Conservation (phyloP, 352 stramenopile species). For the Globisporangium uncinulatum region DNA sequence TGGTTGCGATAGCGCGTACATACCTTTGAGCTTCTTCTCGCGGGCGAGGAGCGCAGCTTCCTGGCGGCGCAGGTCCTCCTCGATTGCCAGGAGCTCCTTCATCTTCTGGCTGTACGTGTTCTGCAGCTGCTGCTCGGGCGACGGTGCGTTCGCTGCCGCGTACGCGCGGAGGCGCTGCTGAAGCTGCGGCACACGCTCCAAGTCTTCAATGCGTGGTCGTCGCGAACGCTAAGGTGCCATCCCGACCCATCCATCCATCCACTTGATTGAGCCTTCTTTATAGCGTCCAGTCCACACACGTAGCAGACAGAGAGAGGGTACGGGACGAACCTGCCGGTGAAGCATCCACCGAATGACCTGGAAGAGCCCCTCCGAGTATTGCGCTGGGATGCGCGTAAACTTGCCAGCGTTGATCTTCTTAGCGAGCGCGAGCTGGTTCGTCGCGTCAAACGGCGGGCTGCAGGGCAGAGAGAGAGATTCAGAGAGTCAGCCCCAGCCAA, state of each 20-base stretch:
- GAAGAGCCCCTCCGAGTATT: conserved; percentile 90
- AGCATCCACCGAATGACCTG: conserved; percentile 90
- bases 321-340: conserved; percentile 37
- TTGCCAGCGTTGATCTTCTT: conserved; percentile 93
- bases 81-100: conserved; percentile 81
- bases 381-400: conserved; percentile 85
- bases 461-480: background rate
- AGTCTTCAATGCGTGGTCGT: conserved; percentile 78
- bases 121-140: conserved; percentile 65
- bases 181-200: conserved; percentile 78
- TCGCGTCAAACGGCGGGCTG: conserved; percentile 90
- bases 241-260: background rate
- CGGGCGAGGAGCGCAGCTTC: conserved; percentile 77
- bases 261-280: background rate
- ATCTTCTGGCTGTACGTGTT: conserved; percentile 84
- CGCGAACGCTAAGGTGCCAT: conserved; percentile 39
- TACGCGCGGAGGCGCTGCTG: conserved; percentile 80
- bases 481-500: too few species aligned
- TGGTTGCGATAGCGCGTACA: background rate
- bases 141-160: conserved; percentile 45
- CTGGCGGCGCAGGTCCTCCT: conserved; percentile 81
- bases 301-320: background rate
- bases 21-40: conserved; percentile 84
- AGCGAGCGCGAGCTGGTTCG: conserved; percentile 88
- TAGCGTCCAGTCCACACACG: background rate